Base-by-base conservation (phyloP, 2,329 filamentous ascomycete species). In the Aspergillus nomiae region DNA sequence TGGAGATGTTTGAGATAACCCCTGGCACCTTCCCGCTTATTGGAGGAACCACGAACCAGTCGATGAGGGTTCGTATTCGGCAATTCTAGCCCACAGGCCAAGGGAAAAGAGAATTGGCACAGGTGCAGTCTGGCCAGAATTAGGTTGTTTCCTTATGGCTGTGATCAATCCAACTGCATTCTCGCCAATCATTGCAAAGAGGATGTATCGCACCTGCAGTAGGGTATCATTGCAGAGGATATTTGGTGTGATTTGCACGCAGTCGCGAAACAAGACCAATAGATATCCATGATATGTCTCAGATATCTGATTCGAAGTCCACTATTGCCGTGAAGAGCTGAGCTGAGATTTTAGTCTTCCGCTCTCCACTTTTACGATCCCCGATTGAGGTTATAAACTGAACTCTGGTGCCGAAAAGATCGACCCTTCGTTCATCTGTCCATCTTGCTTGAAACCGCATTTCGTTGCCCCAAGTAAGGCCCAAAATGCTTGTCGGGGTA, bases 41-140 rank as follows among this genome's bases (percentile, higher is more conserved):
- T 54, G 30, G 30, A 54, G 19, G n/a, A 54, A 36, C 32, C 16
- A 9, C 9, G 2, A 36, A 30, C 30, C 51, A 12, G 30, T 1
- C 51, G 48, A 28, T 51, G 48, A 51, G 48, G 28, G 24, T 54
- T 54, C 51, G 51, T 54, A 54, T 54, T 54, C 51, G 51, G 51
- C 30, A 36, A 54, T 24, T 24, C 28, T 34, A 36, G 32, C 28
- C 51, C 51, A 34, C 30, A 36, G 16, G 36, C n/a, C 28, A 16
- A 54, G 32, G 12, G 30, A 34, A 30, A 6, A 4, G 30, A 24
- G 21, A 1, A 54, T 36, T 54, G 11, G 51, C 11, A 54, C 21
- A 34, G 10, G 30, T 32, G 10, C 7, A 24, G 30, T 11, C 30
- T 34, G 16, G 30, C 32, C 50, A 28, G 8, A 19, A 28, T 30